phyloP scores from a whole-genome alignment of 331 rosid genomes.

The Pyracantha coccinea region DNA sequence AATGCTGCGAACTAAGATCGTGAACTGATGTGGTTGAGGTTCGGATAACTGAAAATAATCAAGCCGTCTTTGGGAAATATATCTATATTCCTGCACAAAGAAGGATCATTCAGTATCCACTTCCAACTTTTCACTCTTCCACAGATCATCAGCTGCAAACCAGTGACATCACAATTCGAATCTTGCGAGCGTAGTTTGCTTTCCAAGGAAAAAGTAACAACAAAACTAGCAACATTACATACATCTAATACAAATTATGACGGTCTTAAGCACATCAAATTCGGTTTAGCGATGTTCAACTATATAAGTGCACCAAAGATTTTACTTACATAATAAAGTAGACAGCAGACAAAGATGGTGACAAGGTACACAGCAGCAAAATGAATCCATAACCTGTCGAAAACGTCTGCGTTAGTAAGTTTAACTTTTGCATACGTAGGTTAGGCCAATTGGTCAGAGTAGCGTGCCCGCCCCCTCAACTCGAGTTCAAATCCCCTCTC shows the following conservation, averaged over 20 bases:
- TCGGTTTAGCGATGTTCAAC: not conserved
- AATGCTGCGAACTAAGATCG: constrained; percentile 71
- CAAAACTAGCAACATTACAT: not conserved
- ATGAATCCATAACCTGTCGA: constrained; percentile 86
- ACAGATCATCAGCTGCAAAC: not conserved
- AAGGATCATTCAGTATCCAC: constrained; percentile 20
- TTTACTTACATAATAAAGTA: constrained; percentile 69
- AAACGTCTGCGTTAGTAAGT: not conserved
- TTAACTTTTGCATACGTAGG: not conserved
- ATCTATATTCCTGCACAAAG: constrained; percentile 63
- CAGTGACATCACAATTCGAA: not conserved
- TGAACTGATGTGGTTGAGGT: constrained; percentile 90
- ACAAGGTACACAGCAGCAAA: constrained; percentile 78
- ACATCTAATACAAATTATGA: not conserved
- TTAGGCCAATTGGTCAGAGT: not conserved
- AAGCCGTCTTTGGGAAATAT: constrained; percentile 60
- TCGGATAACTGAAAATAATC: constrained; percentile 73
- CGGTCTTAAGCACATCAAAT: not conserved
- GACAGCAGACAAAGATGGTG: constrained; percentile 63
- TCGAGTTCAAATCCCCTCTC: not conserved
- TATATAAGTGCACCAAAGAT: not conserved
- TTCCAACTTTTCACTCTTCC: constrained; percentile 15
- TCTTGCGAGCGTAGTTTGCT: not conserved
- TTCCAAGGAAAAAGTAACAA: not conserved
- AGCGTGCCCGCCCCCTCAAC: not conserved